Percentiles rank a stretch among this genome's conserved stretches.
These are phyloP conservation scores for Ceriops zippeliana DNA, from an alignment of 345 rosid species.

Conservation along the genomic window DNA sequence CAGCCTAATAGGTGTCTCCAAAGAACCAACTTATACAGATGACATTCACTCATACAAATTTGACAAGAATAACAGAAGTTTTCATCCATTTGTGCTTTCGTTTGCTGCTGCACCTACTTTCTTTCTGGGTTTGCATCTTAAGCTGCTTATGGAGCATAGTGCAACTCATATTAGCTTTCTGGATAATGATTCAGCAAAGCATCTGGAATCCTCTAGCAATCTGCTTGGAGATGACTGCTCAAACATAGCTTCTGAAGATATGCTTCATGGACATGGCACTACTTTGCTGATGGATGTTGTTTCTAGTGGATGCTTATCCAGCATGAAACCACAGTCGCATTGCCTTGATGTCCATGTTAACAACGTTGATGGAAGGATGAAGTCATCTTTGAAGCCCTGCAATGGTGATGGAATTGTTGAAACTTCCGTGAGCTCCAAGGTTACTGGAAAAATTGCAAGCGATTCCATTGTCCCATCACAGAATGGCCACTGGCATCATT, in stretches of 20 bases:
- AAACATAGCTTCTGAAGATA: slow-evolving; percentile 26
- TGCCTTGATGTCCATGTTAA: slow-evolving; percentile 15
- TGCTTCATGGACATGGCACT: slow-evolving; percentile 10
- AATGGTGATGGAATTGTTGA: slow-evolving; percentile 17
- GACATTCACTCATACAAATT: slow-evolving; percentile 24
- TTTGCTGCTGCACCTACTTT: slow-evolving; percentile 58
- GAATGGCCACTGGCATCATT: slow-evolving; percentile 26
- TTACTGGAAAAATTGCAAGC: slow-evolving; percentile 30
- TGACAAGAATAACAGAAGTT: slow-evolving; percentile 29
- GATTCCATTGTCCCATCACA: slow-evolving; percentile 22
- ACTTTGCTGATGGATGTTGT: slow-evolving; percentile 21
- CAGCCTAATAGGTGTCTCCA: slow-evolving; percentile 31
- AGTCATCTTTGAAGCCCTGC: slow-evolving; percentile 14
- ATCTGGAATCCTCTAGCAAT: slow-evolving; percentile 29
- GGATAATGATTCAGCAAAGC: slow-evolving; percentile 38
- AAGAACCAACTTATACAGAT: slow-evolving; percentile 26
- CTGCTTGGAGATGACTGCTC: slow-evolving; percentile 32
- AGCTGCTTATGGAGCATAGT: slow-evolving; percentile 57
- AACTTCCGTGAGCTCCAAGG: slow-evolving; percentile 29
- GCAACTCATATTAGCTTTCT: slow-evolving; percentile 23
- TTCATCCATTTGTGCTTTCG: slow-evolving; percentile 49
- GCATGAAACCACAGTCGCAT: slow-evolving; percentile 14
- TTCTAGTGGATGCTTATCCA: slow-evolving; percentile 16
- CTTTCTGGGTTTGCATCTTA: slow-evolving; percentile 58
- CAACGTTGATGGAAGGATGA: slow-evolving; percentile 14